Evolutionary conservation across 2,329 filamentous ascomycete species (phyloP), one percentile per base, ranked within the genome.

Genomic region (Aspergillus sp.): DNA sequence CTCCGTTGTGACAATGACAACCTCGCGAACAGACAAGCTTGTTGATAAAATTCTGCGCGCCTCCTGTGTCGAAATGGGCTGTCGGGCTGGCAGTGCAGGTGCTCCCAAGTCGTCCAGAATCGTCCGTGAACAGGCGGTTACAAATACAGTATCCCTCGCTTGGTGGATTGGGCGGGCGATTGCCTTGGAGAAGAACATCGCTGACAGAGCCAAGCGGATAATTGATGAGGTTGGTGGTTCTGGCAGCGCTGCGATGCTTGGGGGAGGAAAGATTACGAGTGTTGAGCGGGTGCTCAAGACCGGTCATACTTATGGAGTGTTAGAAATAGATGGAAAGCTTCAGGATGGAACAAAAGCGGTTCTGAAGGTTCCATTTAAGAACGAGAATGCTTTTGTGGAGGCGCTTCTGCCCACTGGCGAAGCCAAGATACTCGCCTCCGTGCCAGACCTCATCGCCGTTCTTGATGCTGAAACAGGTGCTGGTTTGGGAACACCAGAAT

Each of bases 381-480:
- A 69, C 36, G 68, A 70, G 48, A 69, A 70, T 52, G 61, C 66
- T 1, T 63, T 62, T 8, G 67, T 62, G 3, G 61, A 66, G 54
- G 63, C 62, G 11, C 45, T 49, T 18, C 17, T 64, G 2, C 42
- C 41, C 2, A 55, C 45, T 20, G 58, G 58, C 8, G 49, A 61
- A 18, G 39, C 48, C 18, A 61, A 68, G 43, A 68, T 84, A 0
- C 66, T 86, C 1, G 80, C 81, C 1, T 77, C 82, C 2, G 83
- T 84, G 2, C 84, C 84, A 0, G 84, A 86, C 56, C 69, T 86
- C 6, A 81, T 86, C 53, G 75, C 78, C 0, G 74, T 85, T 8
- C 77, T 86, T 15, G 83, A 85, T 55, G 78, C 81, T 5, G 80
- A 83, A 59, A 83, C 80, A 9, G 84, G 83, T 26, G 78, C 83